These are phyloP conservation scores for Thelonectria rubi DNA, from an alignment of 2,329 filamentous ascomycete genomes.

Conservation along the genomic window DNA sequence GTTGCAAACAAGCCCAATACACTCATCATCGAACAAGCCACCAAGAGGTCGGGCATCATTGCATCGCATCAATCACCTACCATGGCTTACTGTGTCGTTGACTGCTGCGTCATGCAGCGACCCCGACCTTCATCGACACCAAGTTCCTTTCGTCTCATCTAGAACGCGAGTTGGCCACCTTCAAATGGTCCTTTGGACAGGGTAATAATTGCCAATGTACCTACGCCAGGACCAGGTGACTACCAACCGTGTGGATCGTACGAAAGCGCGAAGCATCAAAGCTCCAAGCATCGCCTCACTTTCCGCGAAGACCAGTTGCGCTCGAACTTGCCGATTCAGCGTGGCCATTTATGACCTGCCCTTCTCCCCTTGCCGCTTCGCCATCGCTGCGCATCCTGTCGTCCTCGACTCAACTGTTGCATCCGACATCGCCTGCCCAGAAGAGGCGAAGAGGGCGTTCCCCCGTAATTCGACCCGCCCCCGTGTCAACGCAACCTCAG, in stretches of 20 bases:
- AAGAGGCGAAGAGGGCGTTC: neutral
- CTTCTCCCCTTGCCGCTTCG: neutral
- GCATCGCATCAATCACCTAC: too few relatives aligned
- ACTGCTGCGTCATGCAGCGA: neutral
- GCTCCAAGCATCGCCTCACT: neutral
- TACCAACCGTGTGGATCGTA: neutral
- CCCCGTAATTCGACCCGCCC: constrained; percentile 18
- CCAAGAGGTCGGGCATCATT: too few relatives aligned
- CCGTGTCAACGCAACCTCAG: constrained; percentile 20
- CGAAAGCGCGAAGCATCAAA: neutral
- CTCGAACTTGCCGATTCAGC: neutral
- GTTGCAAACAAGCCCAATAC: too few relatives aligned
- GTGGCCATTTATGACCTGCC: neutral
- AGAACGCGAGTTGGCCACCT: neutral
- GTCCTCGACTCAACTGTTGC: constrained; percentile 5
- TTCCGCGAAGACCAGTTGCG: neutral
- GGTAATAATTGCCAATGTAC: neutral
- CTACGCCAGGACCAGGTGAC: neutral
- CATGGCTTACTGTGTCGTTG: too few relatives aligned
- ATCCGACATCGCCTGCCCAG: constrained; percentile 3
- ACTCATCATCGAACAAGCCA: too few relatives aligned
- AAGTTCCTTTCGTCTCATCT: neutral
- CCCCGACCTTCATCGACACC: neutral
- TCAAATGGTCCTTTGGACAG: neutral
- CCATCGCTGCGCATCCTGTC: neutral